Base-by-base conservation (phyloP, 2,329 filamentous ascomycete genomes). In the Lasiodiplodia sp. region DNA sequence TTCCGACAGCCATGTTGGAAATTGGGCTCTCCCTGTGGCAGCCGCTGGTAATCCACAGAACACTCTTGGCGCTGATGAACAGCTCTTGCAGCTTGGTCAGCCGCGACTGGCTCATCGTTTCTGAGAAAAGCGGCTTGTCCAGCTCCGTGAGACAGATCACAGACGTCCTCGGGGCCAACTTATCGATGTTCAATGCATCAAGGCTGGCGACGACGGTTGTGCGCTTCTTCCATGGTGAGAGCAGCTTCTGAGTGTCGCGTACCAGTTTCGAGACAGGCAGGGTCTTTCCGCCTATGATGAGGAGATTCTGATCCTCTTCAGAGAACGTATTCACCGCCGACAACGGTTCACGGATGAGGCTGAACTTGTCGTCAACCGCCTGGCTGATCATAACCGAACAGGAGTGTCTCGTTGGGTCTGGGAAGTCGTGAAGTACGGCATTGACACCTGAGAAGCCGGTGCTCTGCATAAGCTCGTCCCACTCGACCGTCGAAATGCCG, bases 321-420 rank as follows among this genome's bases (percentile, higher is more conserved):
- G 34, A 3, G 3, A 7, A n/a, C 1, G 14, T 8, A 10, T 31
- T 25, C 25, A 21, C 7, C 3, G 57, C 10, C 8, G 38, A 31
- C 10, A 71, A 55, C 12, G 72, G 73, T 12, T 68, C 25, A 16
- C 71, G 69, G 14, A 73, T 47, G 14, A 70, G 57, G 8, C 40
- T 18, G 21, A 74, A 51, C 6, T 28, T 25, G 10, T 72, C 71
- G 60, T 74, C 72, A n/a, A 69, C 58, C 14, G 73, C 73, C 49
- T 72, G 72, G 11, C 68, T 44, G 2, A 51, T 47, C n/a, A 74
- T 69, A 21, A 73, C 66, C 16, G 68, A 70, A 16, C 5, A 18
- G 4, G 52, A 25, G 37, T 47, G 28, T 12, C 10, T 21, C 10
- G 23, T 12, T 12, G 52, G 52, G n/a, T 66, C 51, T 8, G 57